Conservation (phyloP, 768 basidiomycete genomes). For the Lanmaoa pseudosensibilis region DNA sequence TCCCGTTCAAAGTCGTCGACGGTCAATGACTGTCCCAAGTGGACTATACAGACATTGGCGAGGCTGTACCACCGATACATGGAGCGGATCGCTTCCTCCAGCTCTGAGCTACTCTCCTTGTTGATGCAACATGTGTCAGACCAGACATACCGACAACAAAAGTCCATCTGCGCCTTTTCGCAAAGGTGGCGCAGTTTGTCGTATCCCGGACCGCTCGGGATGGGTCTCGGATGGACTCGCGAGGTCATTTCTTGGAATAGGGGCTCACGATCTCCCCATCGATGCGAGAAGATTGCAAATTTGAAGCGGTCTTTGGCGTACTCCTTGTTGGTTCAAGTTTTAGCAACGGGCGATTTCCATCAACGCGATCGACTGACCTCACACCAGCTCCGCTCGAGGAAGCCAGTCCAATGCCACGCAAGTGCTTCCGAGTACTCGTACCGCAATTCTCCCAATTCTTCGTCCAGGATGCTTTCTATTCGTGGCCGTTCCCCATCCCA, state of each 20-base stretch:
- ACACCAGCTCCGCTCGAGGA: conserved; percentile 8
- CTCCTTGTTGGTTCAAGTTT: neutral
- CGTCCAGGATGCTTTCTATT: neutral
- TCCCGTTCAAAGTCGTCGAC: conserved; percentile 16
- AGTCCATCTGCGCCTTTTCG: conserved; percentile 6
- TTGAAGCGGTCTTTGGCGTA: conserved; percentile 7
- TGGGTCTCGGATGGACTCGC: neutral
- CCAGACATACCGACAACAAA: conserved; percentile 13
- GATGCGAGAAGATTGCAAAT: conserved; percentile 11
- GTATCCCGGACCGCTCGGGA: conserved; percentile 4
- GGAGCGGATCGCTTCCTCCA: conserved; percentile 13
- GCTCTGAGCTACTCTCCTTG: conserved; percentile 13
- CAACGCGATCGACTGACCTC: neutral
- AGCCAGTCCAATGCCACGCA: conserved; percentile 3
- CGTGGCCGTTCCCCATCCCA: conserved; percentile 4
- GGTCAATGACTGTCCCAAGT: conserved; percentile 9
- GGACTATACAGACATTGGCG: conserved; percentile 19
- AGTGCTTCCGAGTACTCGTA: conserved; percentile 5
- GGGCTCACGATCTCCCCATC: conserved; percentile 10
- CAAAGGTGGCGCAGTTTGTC: conserved; percentile 6
- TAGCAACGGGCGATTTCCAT: too few species aligned
- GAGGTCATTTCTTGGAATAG: conserved; percentile 4
- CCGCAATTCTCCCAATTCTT: neutral
- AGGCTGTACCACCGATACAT: conserved; percentile 20
- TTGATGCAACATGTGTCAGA: conserved; percentile 14